Base-by-base conservation (phyloP, 2,329 filamentous ascomycete genomes). In the Pezicula carpinea region DNA sequence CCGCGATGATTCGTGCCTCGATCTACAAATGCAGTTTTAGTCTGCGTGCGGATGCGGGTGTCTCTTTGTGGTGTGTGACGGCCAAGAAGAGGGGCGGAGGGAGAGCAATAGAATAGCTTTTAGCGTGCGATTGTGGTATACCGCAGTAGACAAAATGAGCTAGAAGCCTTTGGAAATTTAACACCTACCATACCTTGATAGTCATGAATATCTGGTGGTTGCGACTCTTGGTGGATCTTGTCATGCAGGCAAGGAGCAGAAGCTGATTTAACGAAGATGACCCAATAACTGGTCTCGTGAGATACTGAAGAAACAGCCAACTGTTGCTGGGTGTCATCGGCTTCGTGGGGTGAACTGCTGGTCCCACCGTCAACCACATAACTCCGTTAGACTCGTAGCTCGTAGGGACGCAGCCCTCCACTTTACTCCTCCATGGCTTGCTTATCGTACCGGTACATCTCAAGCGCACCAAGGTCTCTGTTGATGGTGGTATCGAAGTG, bases 11-110 rank as follows among this genome's bases (percentile, higher is more conserved):
- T 41, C 50, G 39, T 57, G 55, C 53, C 53, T 54, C 44, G 54
- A 59, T 58, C 54, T 57, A 34, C 54, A 48, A 41, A 47, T 51
- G 53, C 54, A 58, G 50, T 47, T 45, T 53, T 53, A 54, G 50
- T 55, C 47, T 46, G 49, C 44, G 47, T 35, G 43, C 46, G 44
- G 47, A 41, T 49, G 43, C 45, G 41, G 47, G 29, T 39, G 45
- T 18, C 35, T 42, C 38, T 43, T 49, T 50, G 41, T 40, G 43
- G 50, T 52, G 53, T 53, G 48, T 48, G 48, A 51, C 49, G 47
- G 45, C 44, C 50, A 49, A 48, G 44, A 18, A 29, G 6, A 29
- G 6, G 31, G 47, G n/a, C 22, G 10, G 26, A 26, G 14, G 2
- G 38, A n/a, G 18, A 35, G 38, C 33, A 21, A 38, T 4, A 13